A percentile compares a stretch with the other conserved stretches of the same genome.
phyloP scores from a whole-genome alignment of 1,284 basidiomycete genomes.

The Moesziomyces sp. region DNA sequence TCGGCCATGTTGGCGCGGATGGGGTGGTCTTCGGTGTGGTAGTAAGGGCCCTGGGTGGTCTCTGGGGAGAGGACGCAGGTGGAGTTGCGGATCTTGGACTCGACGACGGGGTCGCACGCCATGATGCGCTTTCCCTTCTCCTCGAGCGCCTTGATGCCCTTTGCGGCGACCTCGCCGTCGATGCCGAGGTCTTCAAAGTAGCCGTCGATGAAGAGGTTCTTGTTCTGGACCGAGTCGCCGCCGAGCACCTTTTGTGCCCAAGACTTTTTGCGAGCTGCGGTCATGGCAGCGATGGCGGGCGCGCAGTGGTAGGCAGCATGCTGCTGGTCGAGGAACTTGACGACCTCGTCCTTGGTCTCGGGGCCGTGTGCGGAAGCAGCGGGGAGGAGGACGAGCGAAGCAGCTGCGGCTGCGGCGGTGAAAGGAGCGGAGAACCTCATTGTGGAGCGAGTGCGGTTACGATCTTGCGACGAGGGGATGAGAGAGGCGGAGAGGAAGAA shows the following conservation, averaged over 20 bases:
- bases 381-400: conserved; percentile 35
- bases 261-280: conserved; percentile 62
- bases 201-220: conserved; percentile 67
- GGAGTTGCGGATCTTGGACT: conserved; percentile 66
- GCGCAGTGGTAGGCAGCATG: conserved; percentile 68
- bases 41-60: conserved; percentile 71
- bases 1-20: conserved; percentile 73
- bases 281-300: conserved; percentile 67
- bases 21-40: conserved; percentile 70
- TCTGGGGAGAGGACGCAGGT: conserved; percentile 69
- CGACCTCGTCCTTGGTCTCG: conserved; percentile 63
- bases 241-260: conserved; percentile 61
- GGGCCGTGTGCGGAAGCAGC: conserved; percentile 59
- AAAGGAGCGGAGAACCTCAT: conserved; percentile 46
- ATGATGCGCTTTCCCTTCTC: conserved; percentile 60
- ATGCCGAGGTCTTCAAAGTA: conserved; percentile 60
- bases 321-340: conserved; percentile 62
- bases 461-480: not conserved
- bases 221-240: conserved; percentile 60
- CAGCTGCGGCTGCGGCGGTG: conserved; percentile 33
- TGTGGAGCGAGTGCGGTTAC: not conserved
- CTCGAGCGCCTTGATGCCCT: conserved; percentile 51
- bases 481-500: not conserved
- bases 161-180: conserved; percentile 36
- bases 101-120: conserved; percentile 61